Percentiles rank a stretch among this genome's conserved stretches.
These are phyloP conservation scores for Apiospora koreana DNA, from an alignment of 2,329 filamentous ascomycete genomes.

Conservation along the genomic window DNA sequence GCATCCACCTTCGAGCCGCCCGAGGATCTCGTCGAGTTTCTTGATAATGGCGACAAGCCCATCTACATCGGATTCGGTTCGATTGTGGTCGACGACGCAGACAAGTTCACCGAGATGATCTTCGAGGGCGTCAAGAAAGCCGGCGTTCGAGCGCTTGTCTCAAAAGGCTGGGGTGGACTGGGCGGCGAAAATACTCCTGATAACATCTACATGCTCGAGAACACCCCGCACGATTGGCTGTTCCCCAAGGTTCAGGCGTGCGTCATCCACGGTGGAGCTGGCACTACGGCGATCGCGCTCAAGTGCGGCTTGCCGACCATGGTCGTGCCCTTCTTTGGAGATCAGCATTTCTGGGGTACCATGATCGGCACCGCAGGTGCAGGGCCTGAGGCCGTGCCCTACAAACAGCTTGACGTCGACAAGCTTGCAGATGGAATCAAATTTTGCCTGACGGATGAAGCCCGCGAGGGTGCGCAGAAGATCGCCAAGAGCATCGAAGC, in stretches of 20 bases:
- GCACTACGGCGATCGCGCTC: constrained; percentile 73
- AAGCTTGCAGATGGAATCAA: constrained; percentile 70
- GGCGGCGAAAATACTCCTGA: constrained; percentile 62
- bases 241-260: constrained; percentile 68
- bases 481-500: constrained; percentile 62
- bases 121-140: constrained; percentile 67
- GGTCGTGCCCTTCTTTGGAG: constrained; percentile 79
- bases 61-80: constrained; percentile 78
- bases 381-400: constrained; percentile 67
- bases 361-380: constrained; percentile 67
- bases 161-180: constrained; percentile 75
- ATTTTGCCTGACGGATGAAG: constrained; percentile 64
- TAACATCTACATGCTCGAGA: constrained; percentile 71
- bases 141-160: constrained; percentile 71
- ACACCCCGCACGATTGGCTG: constrained; percentile 76
- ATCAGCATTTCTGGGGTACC: constrained; percentile 76
- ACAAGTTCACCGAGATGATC: constrained; percentile 69
- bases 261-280: constrained; percentile 77
- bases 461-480: constrained; percentile 54
- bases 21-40: constrained; percentile 54
- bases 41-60: constrained; percentile 57
- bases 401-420: constrained; percentile 65
- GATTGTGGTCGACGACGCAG: constrained; percentile 73
- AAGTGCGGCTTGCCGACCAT: constrained; percentile 73
- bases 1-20: constrained; percentile 63